Percentiles rank a stretch among this genome's conserved stretches.
Conservation (phyloP, 108 stramenopile genomes). For the Epithemia pelagica region DNA sequence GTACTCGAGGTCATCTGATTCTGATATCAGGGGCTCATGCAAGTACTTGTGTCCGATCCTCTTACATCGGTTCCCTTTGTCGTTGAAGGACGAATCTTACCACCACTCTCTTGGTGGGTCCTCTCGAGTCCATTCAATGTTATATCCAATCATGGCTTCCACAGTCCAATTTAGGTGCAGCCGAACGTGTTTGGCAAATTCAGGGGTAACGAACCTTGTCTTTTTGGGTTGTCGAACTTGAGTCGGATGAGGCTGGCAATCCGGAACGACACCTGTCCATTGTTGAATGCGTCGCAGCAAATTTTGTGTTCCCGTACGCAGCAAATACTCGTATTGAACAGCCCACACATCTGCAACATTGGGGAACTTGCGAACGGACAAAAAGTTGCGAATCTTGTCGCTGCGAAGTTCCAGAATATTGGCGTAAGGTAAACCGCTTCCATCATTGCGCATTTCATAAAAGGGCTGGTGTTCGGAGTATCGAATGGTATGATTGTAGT, state of each 20-base stretch:
- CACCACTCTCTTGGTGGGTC: not conserved
- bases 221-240: conserved; percentile 47
- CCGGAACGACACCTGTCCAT: conserved; percentile 63
- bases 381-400: conserved; percentile 83
- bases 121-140: conserved; percentile 8
- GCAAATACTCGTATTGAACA: conserved; percentile 67
- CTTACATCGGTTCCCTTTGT: too few relatives aligned
- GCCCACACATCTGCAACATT: conserved; percentile 69
- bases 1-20: too few relatives aligned
- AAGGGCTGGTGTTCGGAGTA: conserved; percentile 74
- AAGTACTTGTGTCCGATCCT: too few relatives aligned
- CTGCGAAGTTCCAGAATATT: conserved; percentile 80
- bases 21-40: too few relatives aligned
- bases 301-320: conserved; percentile 59
- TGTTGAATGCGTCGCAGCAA: conserved; percentile 50
- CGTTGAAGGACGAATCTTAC: too few relatives aligned
- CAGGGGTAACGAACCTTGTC: conserved; percentile 47
- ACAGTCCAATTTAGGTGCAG: conserved; percentile 78
- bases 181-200: conserved; percentile 56
- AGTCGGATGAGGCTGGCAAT: conserved; percentile 56
- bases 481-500: conserved; percentile 39
- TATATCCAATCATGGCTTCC: conserved; percentile 74
- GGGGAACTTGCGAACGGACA: conserved; percentile 47
- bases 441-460: conserved; percentile 87
- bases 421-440: conserved; percentile 56